Percentiles rank a stretch among this genome's conserved stretches.
These are phyloP conservation scores for Ganoderma boninense DNA, from an alignment of 1,284 basidiomycete genomes.

Conservation along the genomic window DNA sequence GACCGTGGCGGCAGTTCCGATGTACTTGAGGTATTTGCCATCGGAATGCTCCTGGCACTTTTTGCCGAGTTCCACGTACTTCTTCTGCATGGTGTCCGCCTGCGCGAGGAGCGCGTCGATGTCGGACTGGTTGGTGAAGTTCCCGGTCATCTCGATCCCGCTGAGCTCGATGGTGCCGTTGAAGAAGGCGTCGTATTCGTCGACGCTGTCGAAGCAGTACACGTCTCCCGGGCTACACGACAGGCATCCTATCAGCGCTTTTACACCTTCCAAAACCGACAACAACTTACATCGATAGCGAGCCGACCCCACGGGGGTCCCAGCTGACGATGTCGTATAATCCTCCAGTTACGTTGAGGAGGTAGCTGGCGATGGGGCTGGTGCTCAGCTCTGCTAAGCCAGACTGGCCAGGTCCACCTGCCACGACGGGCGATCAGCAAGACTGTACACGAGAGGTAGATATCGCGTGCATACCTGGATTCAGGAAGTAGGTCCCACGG, in stretches of 20 bases:
- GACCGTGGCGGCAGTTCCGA: constrained; percentile 27
- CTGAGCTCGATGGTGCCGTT: no score
- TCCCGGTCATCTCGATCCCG: no score
- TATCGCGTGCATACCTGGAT: constrained; percentile 19
- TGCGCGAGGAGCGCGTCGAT: constrained; percentile 15
- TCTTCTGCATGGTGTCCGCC: constrained; percentile 15
- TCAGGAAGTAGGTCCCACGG: constrained; percentile 21
- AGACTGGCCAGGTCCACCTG: constrained; percentile 22
- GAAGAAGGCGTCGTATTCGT: no score
- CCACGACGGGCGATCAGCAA: not conserved
- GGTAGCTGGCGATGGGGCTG: not conserved
- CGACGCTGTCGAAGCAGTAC: no score
- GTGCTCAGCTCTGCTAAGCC: not conserved
- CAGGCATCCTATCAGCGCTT: not conserved
- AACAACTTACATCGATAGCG: constrained; percentile 16
- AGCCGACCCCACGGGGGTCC: constrained; percentile 26
- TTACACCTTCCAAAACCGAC: not conserved
- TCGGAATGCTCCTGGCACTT: constrained; percentile 10
- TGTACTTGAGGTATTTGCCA: constrained; percentile 18
- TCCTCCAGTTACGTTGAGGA: constrained; percentile 15
- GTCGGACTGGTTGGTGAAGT: no score
- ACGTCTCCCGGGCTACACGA: constrained; percentile 20
- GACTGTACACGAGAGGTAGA: not conserved
- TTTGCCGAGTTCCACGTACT: constrained; percentile 18
- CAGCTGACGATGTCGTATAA: constrained; percentile 23